Conservation (phyloP, 768 basidiomycete genomes). For the Candolleomyces efflorescens region DNA sequence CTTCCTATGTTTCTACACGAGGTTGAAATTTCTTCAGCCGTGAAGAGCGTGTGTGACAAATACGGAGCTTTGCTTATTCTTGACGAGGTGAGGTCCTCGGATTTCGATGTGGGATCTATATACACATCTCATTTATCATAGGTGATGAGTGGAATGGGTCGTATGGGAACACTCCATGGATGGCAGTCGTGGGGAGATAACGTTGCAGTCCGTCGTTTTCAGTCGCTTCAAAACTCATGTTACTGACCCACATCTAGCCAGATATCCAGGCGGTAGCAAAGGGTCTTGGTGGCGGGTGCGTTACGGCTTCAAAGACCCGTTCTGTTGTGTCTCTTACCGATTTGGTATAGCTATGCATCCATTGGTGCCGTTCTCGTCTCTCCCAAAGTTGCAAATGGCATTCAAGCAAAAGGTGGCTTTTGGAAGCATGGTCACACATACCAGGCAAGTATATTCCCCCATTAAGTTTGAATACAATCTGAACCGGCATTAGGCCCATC, state of each 20-base stretch:
- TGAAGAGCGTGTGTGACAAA: conserved; percentile 80
- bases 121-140: conserved; percentile 13
- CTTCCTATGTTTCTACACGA: neutral
- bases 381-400: conserved; percentile 63
- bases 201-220: conserved; percentile 34
- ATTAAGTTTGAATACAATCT: neutral
- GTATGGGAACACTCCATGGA: conserved; percentile 83
- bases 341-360: conserved; percentile 58
- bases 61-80: conserved; percentile 76
- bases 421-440: conserved; percentile 89
- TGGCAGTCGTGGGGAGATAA: conserved; percentile 85
- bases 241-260: conserved; percentile 36
- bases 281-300: conserved; percentile 84
- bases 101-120: neutral
- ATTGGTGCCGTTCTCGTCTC: conserved; percentile 83
- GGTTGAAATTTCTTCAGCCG: conserved; percentile 34
- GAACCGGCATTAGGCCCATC: conserved; percentile 49
- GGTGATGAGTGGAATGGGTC: conserved; percentile 89
- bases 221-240: neutral
- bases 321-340: neutral
- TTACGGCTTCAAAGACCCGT: neutral
- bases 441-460: conserved; percentile 40
- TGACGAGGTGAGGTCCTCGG: conserved; percentile 57
- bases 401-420: conserved; percentile 62
- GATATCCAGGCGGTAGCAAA: conserved; percentile 90